phyloP scores from a whole-genome alignment of 2,329 filamentous ascomycete genomes.

The Cordyceps farinosa region DNA sequence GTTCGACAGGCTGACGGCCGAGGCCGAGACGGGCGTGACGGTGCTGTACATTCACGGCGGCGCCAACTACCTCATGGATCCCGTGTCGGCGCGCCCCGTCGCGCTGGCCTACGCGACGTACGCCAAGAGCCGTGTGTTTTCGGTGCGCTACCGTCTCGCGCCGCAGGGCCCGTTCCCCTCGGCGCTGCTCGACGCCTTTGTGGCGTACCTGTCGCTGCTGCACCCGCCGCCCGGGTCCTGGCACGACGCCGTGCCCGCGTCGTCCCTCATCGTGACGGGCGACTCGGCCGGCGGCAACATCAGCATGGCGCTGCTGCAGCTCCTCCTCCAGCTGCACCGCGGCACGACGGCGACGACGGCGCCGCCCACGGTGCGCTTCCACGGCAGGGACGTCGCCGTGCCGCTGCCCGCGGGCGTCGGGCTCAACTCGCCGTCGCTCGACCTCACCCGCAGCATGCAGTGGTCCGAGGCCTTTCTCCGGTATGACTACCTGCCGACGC shows the following conservation, averaged over 20 bases:
- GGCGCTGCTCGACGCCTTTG: constrained; percentile 62
- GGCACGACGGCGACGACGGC: neutral
- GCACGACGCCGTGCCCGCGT: constrained; percentile 56
- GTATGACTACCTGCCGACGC: constrained; percentile 37
- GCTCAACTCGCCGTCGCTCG: constrained; percentile 60
- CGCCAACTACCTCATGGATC: constrained; percentile 15
- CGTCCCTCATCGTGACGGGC: constrained; percentile 61
- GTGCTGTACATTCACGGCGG: constrained; percentile 16
- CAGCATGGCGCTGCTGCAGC: constrained; percentile 57
- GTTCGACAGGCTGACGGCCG: neutral
- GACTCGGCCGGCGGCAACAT: constrained; percentile 66
- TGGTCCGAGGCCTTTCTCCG: constrained; percentile 1
- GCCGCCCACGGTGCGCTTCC: constrained; percentile 47
- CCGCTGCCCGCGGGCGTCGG: constrained; percentile 60
- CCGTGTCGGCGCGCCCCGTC: constrained; percentile 5
- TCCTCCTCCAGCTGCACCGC: constrained; percentile 55
- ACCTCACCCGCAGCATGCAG: constrained; percentile 52
- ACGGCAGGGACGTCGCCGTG: constrained; percentile 49
- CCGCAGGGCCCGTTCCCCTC: constrained; percentile 67
- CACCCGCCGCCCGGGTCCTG: constrained; percentile 60
- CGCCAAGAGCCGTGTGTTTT: constrained; percentile 6
- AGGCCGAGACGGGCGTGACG: neutral
- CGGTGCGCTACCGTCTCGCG: constrained; percentile 46
- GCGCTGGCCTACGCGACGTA: neutral
- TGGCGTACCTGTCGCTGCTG: constrained; percentile 63